Evolutionary conservation across 345 rosid genomes (phyloP), one percentile per base, ranked within the genome.

Genomic region (Pistacia integerrima): DNA sequence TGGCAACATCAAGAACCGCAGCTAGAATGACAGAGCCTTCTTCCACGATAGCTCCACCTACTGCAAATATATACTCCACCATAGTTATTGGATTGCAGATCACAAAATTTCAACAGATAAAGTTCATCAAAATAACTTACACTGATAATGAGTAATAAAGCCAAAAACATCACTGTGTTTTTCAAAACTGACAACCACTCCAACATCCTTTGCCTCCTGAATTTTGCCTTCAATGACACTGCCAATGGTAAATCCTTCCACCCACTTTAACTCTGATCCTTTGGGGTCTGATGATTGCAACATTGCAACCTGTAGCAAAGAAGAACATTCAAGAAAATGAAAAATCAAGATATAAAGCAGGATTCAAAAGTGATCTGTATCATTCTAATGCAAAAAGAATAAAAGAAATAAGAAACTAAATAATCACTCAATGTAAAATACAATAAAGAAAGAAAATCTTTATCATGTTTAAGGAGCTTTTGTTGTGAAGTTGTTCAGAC

Each of bases 1-100:
- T 92, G 75, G 92, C 84, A 82, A 93, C 84, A 81, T 93, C 99
- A 48, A 96, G 94, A 84, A 96, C 94, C 36, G 75, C 90, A 73
- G 93, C 97, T 66, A 51, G 87, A 87, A 96, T 82, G 79, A 72
- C 76, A 41, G 93, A 91, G 59, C 98, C 97, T 35, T 73, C 76
- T 80, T 84, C 86, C 58, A 78, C 76, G n/a, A 78, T 77, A 22
- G 79, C 75, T 81, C 94, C 94, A 76, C 85, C 94, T 64, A 88
- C 99, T 95, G 87, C 77, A 84, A 72, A 69, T 38, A 67, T 64
- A 65, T 44, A 76, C 78, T 46, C 70, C 59, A 70, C 71, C 58
- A 17, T 12, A 30, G 72, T 75, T 67, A 72, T 64, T 64, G 48
- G 57, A 57, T 35, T 57, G 64, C 35, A 49, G 52, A 46, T 44